phyloP scores from a whole-genome alignment of 345 rosid genomes.

The Trapa incisa region DNA sequence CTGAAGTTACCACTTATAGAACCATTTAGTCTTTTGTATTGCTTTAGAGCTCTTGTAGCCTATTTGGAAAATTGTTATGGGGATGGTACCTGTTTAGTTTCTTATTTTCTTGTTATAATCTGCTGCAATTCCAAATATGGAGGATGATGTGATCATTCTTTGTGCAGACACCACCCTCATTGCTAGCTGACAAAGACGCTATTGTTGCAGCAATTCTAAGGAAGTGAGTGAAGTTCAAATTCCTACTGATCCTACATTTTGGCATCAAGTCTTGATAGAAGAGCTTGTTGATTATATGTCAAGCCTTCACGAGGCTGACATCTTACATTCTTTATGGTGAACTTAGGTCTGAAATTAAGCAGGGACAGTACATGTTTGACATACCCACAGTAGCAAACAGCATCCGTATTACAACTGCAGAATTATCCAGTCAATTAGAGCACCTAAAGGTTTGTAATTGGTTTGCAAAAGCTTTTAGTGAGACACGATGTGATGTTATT shows the following conservation, averaged over 20 bases:
- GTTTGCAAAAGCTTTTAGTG: neutral
- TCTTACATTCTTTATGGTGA: neutral
- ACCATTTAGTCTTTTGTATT: neutral
- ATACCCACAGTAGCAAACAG: slow-evolving; percentile 56
- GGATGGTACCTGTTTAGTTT: neutral
- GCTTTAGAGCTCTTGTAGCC: neutral
- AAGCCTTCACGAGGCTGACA: neutral
- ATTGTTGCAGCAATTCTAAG: slow-evolving; percentile 61
- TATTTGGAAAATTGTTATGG: neutral
- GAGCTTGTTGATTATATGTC: neutral
- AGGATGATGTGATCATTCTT: slow-evolving; percentile 15
- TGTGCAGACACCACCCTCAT: slow-evolving; percentile 60
- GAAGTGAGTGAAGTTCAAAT: slow-evolving; percentile 27
- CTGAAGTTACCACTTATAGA: neutral
- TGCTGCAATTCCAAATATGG: neutral
- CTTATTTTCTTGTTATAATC: slow-evolving; percentile 1
- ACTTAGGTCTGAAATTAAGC: slow-evolving; percentile 50
- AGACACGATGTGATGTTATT: neutral
- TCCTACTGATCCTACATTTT: neutral
- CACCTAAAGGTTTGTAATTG: slow-evolving; percentile 52
- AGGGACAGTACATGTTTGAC: slow-evolving; percentile 60
- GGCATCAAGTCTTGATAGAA: too few relatives aligned
- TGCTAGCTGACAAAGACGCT: slow-evolving; percentile 54
- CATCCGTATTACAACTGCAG: slow-evolving; percentile 34
- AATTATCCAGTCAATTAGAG: slow-evolving; percentile 50